phyloP scores from a whole-genome alignment of 2,329 filamentous ascomycete species.

The Trichocomaceae sp. region DNA sequence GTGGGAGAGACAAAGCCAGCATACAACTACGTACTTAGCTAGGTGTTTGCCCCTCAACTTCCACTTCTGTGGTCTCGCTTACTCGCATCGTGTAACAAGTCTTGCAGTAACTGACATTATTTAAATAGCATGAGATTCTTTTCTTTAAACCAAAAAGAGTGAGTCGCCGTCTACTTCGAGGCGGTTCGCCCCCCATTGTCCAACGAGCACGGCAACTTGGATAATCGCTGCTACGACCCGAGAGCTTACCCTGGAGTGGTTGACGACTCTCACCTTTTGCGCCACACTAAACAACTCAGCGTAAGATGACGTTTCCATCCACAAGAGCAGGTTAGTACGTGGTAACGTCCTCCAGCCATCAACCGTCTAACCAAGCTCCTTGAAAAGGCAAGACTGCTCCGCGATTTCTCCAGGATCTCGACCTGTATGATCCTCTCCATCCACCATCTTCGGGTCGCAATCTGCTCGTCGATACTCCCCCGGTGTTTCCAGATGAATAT shows the following conservation, averaged over 20 bases:
- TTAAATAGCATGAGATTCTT: neutral
- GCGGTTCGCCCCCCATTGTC: neutral
- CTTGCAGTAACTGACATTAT: neutral
- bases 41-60: constrained; percentile 11
- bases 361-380: neutral
- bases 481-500: constrained; percentile 39
- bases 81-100: neutral
- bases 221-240: neutral
- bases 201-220: neutral
- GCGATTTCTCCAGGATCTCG: constrained; percentile 41
- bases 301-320: constrained; percentile 20
- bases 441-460: constrained; percentile 43
- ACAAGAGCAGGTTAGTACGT: constrained; percentile 28
- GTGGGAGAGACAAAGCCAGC: neutral
- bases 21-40: constrained; percentile 6
- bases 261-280: neutral
- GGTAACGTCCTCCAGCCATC: constrained; percentile 17
- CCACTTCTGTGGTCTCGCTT: constrained; percentile 6
- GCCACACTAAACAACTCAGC: neutral
- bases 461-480: constrained; percentile 53
- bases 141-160: neutral
- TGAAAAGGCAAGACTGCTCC: constrained; percentile 45
- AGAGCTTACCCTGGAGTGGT: neutral
- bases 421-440: constrained; percentile 41
- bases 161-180: neutral